These are phyloP conservation scores for Anthostomella pinea DNA, from an alignment of 2,329 filamentous ascomycete species.

Conservation along the genomic window DNA sequence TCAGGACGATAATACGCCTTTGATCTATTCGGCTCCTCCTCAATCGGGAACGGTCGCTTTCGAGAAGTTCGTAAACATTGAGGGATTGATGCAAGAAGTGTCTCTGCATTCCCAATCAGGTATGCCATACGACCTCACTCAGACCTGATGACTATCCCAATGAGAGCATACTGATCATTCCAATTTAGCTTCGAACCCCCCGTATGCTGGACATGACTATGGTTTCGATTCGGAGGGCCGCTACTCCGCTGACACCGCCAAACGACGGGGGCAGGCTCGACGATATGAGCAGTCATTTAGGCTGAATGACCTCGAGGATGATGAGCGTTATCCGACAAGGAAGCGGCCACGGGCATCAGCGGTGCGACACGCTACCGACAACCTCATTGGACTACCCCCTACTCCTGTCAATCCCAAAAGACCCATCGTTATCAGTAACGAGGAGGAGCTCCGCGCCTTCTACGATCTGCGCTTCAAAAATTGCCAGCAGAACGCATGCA, in stretches of 20 bases:
- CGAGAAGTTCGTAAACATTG: conserved; percentile 45
- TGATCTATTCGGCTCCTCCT: conserved; percentile 34
- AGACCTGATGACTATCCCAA: conserved; percentile 4
- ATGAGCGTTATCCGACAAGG: conserved; percentile 30
- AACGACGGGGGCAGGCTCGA: conserved; percentile 14
- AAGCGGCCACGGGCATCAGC: conserved; percentile 34
- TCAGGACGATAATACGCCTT: conserved; percentile 44
- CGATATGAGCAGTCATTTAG: conserved; percentile 14
- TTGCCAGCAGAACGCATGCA: conserved; percentile 69
- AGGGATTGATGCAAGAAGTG: conserved; percentile 40
- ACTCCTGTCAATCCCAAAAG: conserved; percentile 39
- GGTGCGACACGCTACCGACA: conserved; percentile 36
- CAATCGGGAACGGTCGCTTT: conserved; percentile 24
- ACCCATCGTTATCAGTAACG: conserved; percentile 52
- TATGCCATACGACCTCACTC: conserved; percentile 23
- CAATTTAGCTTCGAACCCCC: conserved; percentile 9
- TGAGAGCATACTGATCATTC: conserved; percentile 7
- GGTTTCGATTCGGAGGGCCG: conserved; percentile 16
- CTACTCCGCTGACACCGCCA: conserved; percentile 9
- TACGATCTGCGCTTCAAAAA: conserved; percentile 61
- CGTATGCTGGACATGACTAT: conserved; percentile 16
- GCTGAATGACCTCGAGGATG: conserved; percentile 27
- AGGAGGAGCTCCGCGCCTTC: conserved; percentile 54
- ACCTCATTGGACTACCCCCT: conserved; percentile 39
- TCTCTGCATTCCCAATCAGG: conserved; percentile 38